These are phyloP conservation scores for Orbilia quercus DNA, from an alignment of 2,329 filamentous ascomycete genomes.

Conservation along the genomic window DNA sequence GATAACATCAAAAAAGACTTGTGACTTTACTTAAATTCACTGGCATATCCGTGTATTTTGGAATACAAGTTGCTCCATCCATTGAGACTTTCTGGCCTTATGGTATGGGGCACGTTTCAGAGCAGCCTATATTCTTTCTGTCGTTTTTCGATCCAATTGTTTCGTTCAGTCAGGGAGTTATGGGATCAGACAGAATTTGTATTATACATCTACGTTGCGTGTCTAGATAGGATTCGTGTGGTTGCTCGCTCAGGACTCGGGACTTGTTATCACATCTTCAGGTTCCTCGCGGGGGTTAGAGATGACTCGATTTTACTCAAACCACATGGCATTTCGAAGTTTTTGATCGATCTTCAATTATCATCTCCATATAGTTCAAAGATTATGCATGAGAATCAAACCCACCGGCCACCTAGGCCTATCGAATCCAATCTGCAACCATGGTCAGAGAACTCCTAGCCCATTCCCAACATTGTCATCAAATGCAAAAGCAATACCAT, in stretches of 20 bases:
- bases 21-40: neutral
- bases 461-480: too few species aligned
- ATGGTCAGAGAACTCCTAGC: too few species aligned
- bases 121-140: constrained; percentile 2
- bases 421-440: too few species aligned
- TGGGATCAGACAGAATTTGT: constrained; percentile 24
- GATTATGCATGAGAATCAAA: too few species aligned
- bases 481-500: too few species aligned
- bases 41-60: neutral
- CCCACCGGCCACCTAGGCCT: too few species aligned
- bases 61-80: neutral
- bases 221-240: constrained; percentile 11
- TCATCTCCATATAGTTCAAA: too few species aligned
- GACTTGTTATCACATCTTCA: neutral
- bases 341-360: too few species aligned
- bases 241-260: neutral
- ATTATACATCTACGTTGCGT: constrained; percentile 41
- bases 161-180: constrained; percentile 33
- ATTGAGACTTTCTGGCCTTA: neutral
- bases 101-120: neutral
- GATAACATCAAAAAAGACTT: neutral
- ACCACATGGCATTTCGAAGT: too few species aligned
- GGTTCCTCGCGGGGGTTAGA: too few species aligned
- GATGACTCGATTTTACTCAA: too few species aligned
- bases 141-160: constrained; percentile 19